A percentile compares a stretch with the other conserved stretches of the same genome.
Evolutionary conservation across 2,329 filamentous ascomycete genomes (phyloP).

Genomic region (Epichloe scottii): DNA sequence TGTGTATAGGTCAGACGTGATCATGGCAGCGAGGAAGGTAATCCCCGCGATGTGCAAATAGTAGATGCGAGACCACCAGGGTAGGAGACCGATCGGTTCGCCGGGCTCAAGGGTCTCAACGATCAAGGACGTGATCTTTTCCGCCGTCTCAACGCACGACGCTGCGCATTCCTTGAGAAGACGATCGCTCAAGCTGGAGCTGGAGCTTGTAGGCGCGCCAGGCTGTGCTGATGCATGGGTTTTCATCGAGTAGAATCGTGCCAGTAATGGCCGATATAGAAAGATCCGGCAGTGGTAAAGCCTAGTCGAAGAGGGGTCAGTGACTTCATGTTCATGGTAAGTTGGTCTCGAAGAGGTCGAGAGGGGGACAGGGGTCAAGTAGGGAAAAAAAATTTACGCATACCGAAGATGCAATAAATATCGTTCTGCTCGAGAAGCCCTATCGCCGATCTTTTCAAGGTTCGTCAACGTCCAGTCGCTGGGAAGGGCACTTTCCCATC

Average conservation of each 20-base stretch:
- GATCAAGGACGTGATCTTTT: background rate
- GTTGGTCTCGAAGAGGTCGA: no score
- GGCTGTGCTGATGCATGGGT: background rate
- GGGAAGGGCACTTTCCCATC: slow-evolving; percentile 2
- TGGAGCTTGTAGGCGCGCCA: background rate
- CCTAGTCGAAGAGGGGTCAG: background rate
- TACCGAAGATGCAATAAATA: slow-evolving; percentile 6
- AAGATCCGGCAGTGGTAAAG: slow-evolving; percentile 1
- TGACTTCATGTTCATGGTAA: no score
- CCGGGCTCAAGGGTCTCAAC: background rate
- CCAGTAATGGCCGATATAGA: background rate
- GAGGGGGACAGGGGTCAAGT: background rate
- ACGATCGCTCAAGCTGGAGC: background rate
- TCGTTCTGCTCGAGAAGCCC: background rate
- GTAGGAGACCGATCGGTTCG: slow-evolving; percentile 4
- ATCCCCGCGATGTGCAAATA: slow-evolving; percentile 10
- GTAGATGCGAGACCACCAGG: slow-evolving; percentile 11
- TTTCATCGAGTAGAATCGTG: background rate
- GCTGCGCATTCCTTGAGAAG: background rate
- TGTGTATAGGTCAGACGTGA: slow-evolving; percentile 13
- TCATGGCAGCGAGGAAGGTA: slow-evolving; percentile 11
- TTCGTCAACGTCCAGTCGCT: background rate
- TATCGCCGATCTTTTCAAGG: background rate
- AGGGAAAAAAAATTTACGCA: background rate
- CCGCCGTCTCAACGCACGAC: background rate